Base-by-base conservation (phyloP, 176 grass and related monocot species). In the Paspalum notatum region DNA sequence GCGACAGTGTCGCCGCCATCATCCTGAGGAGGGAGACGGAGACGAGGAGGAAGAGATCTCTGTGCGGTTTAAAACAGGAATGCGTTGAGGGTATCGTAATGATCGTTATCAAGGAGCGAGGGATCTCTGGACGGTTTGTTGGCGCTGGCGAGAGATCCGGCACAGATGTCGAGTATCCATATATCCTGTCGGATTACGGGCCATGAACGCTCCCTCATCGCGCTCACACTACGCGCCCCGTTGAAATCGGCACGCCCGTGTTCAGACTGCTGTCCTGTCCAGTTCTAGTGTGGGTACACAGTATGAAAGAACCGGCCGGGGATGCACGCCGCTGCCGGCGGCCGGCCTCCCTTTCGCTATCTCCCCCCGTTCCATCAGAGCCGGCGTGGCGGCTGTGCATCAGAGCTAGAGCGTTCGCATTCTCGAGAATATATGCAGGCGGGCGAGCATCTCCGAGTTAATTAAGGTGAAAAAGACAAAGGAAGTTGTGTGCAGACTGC, bases 201-300 rank as follows among this genome's bases (percentile, higher is more conserved):
- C 42, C 62, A 69, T 53, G 7, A 22, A 72, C 25, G 74, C 37
- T 51, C 48, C 13, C 20, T 20, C 70, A 46, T 67, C 61, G 52
- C 52, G 74, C 76, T 83, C 86, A 88, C 75, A 79, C n/a, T n/a
- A n/a, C 32, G 32, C 32, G 32, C 74, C 14, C 16, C 43, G 66
- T 48, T 57, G 54, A 61, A 56, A 83, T 50, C 42, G 21, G 49
- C 26, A 40, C 32, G 14, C 10, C 9, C 41, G 6, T 32, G 69
- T 86, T 86, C 84, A 86, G 63, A 86, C 27, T 6, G 2, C 1
- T 18, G 17, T 13, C 5, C 1, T 18, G 17, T 13, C 5, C 50
- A 15, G 3, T 17, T 68, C 18, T 16, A 8, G 54, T 20, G 16
- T 18, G 16, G 6, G 5, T n/a, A n/a, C n/a, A 3, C 4, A 12